Percentiles rank a stretch among this genome's conserved stretches.
Evolutionary conservation across 164 flowering plant species (phyloP).

Genomic region (Vitis rotundifolia): DNA sequence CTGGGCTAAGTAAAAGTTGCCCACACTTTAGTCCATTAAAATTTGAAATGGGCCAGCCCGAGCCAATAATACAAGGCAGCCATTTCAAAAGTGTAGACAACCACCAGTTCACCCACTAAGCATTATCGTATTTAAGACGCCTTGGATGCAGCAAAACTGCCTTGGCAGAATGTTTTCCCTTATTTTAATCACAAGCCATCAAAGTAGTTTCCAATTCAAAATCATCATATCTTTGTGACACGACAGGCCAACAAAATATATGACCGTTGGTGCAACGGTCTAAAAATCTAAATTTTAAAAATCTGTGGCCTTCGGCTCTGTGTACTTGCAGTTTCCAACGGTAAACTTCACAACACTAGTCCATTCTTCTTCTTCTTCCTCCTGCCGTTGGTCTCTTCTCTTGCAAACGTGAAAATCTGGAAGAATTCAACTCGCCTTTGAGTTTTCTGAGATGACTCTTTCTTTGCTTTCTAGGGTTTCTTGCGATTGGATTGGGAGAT

Average conservation of each 20-base stretch:
- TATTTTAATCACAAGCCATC: not conserved
- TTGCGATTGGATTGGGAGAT: not conserved
- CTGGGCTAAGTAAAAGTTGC: too few species aligned
- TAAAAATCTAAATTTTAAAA: slow-evolving; percentile 11
- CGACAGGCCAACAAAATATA: slow-evolving; percentile 11
- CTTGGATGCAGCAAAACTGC: too few species aligned
- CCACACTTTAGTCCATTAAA: too few species aligned
- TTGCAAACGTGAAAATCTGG: not conserved
- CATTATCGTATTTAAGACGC: too few species aligned
- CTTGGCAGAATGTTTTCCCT: not conserved
- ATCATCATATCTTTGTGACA: slow-evolving; percentile 1
- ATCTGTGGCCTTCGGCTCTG: not conserved
- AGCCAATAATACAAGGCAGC: too few species aligned
- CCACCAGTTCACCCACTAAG: too few species aligned
- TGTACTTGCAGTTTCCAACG: slow-evolving; percentile 26
- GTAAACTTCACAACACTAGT: not conserved
- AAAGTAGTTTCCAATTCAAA: not conserved
- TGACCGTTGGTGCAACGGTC: slow-evolving; percentile 47
- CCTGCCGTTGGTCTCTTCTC: not conserved
- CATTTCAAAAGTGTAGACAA: too few species aligned
- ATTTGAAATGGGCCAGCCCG: too few species aligned
- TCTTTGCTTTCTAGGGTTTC: not conserved
- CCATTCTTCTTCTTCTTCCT: not conserved
- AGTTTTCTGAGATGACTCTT: not conserved
- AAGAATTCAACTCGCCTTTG: not conserved